Evolutionary conservation across 2,329 filamentous ascomycete genomes (phyloP).

Genomic region (Aspergillus sojae): DNA sequence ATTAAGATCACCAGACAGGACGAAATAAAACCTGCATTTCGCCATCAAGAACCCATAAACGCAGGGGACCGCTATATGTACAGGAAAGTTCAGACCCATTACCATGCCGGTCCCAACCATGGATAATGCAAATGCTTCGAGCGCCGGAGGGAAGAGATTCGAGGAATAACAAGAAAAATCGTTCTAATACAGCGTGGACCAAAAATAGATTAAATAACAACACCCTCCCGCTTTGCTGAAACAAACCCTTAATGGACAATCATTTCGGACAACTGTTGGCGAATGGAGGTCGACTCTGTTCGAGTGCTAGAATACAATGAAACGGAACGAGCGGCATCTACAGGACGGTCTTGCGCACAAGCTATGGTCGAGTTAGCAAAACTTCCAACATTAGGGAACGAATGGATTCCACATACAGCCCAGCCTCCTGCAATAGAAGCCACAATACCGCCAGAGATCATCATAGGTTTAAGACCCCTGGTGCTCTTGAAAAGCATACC

Average conservation of each 20-base stretch:
- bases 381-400: slow-evolving; percentile 5
- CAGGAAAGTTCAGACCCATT: slow-evolving; percentile 42
- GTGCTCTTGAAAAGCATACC: slow-evolving; percentile 98
- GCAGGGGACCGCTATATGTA: slow-evolving; percentile 47
- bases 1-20: slow-evolving; percentile 33
- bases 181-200: slow-evolving; percentile 43
- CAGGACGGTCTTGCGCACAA: slow-evolving; percentile 55
- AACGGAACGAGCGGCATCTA: slow-evolving; percentile 31
- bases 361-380: slow-evolving; percentile 36
- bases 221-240: slow-evolving; percentile 31
- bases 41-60: slow-evolving; percentile 33
- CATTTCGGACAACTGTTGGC: slow-evolving; percentile 22
- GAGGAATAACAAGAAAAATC: slow-evolving; percentile 31
- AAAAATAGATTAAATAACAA: slow-evolving; percentile 29
- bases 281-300: slow-evolving; percentile 19
- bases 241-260: slow-evolving; percentile 31
- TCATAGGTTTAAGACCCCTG: slow-evolving; percentile 83
- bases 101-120: slow-evolving; percentile 45
- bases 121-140: slow-evolving; percentile 46
- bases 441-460: slow-evolving; percentile 90
- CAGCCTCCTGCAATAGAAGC: slow-evolving; percentile 82
- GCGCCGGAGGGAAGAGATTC: slow-evolving; percentile 49
- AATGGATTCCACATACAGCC: slow-evolving; percentile 70
- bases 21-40: slow-evolving; percentile 26
- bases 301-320: slow-evolving; percentile 21